Conservation (phyloP, 305 asterid genomes). For the Rubia tinctorum region DNA sequence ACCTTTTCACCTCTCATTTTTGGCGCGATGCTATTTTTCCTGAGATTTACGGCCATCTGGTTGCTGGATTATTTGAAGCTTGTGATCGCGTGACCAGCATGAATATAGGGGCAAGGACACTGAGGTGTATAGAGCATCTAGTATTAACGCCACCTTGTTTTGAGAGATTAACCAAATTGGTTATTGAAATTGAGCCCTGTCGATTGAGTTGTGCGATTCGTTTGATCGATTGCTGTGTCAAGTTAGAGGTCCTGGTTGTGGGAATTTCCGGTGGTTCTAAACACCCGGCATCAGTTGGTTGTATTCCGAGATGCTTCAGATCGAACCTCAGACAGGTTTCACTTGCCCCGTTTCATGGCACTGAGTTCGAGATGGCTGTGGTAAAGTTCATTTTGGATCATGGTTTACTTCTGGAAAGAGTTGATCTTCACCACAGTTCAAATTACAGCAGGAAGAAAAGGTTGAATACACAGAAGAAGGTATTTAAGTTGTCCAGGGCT, state of each 20-base stretch:
- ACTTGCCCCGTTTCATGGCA: background rate
- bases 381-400: background rate
- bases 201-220: background rate
- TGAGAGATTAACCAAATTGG: conserved; percentile 1
- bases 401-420: background rate
- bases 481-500: background rate
- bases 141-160: background rate
- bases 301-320: background rate
- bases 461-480: background rate
- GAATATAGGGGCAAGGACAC: too few species aligned
- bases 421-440: background rate
- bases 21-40: too few species aligned
- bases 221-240: background rate
- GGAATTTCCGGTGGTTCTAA: too few species aligned
- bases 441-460: background rate
- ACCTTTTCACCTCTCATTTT: too few species aligned
- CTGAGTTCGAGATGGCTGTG: background rate
- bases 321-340: background rate
- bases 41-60: background rate
- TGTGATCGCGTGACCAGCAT: too few species aligned
- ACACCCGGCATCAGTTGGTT: background rate
- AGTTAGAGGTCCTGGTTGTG: background rate
- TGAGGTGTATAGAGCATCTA: too few species aligned
- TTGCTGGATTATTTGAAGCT: background rate
- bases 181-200: background rate